phyloP scores from a whole-genome alignment of 1,139 yeast genomes.

The Casaregolazyma suthepensis region DNA sequence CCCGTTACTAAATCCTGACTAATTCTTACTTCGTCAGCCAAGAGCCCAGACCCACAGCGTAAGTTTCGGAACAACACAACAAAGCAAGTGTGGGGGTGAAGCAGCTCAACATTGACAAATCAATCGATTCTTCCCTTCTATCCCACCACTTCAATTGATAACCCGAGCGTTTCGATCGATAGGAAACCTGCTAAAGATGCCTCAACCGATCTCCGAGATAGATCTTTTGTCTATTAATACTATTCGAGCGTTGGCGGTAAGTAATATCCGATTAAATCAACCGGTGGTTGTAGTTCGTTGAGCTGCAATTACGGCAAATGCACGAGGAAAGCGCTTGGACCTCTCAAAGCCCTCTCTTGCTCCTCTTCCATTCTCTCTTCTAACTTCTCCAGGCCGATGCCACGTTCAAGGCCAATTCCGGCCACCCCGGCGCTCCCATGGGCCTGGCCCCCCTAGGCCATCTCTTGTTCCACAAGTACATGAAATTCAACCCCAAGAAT shows the following conservation, averaged over 20 bases:
- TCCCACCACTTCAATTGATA: background rate
- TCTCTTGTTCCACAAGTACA: constrained; percentile 59
- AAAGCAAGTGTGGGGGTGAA: background rate
- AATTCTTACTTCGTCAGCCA: background rate
- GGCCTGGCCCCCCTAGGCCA: constrained; percentile 92
- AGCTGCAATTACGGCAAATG: background rate
- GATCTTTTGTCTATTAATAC: constrained; percentile 80
- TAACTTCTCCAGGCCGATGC: constrained; percentile 52
- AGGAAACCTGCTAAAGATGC: constrained; percentile 9
- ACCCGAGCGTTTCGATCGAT: background rate
- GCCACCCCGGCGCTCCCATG: constrained; percentile 99
- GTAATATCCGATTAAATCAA: no score
- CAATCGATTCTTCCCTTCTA: background rate
- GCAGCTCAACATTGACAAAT: background rate
- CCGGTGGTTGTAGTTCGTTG: no score
- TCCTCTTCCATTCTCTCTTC: background rate
- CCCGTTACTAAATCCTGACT: background rate
- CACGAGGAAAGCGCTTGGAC: background rate
- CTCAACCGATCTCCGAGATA: constrained; percentile 38
- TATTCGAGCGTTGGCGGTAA: constrained; percentile 75
- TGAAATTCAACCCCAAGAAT: constrained; percentile 86
- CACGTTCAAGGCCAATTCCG: constrained; percentile 86
- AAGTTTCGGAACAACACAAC: background rate
- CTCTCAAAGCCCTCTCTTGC: background rate
- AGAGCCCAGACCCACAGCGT: background rate